Conservation (phyloP, 352 stramenopile genomes). For the Phytophthora foliorum region DNA sequence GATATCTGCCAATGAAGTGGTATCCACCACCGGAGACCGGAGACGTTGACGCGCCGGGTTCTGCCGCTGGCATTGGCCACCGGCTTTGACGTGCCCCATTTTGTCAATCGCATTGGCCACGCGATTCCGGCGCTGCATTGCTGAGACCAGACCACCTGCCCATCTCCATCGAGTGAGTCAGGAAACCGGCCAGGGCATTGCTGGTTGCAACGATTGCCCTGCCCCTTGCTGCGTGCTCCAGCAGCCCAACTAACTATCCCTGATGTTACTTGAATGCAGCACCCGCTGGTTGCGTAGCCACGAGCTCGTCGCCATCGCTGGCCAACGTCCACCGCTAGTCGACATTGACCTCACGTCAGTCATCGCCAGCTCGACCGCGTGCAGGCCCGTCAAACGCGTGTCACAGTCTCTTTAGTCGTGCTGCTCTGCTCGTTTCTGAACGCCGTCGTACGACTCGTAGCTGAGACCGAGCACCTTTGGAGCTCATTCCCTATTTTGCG, state of each 20-base stretch:
- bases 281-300: too few species aligned
- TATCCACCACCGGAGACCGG: neutral
- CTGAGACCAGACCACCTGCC: slow-evolving; percentile 20
- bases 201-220: neutral
- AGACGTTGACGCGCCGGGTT: neutral
- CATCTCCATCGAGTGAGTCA: slow-evolving; percentile 5
- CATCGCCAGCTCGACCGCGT: slow-evolving; percentile 19
- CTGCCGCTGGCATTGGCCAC: neutral
- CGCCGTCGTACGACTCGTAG: too few species aligned
- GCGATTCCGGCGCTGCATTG: slow-evolving; percentile 26
- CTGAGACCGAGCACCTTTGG: slow-evolving; percentile 11
- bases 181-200: too few species aligned
- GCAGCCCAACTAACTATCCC: too few species aligned
- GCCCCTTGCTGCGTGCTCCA: too few species aligned
- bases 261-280: too few species aligned
- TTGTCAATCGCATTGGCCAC: slow-evolving; percentile 17
- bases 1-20: too few species aligned
- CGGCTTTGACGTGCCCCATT: slow-evolving; percentile 17
- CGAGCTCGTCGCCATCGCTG: neutral
- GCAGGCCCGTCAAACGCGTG: slow-evolving; percentile 16
- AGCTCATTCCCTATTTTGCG: slow-evolving; percentile 22
- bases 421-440: neutral
- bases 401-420: slow-evolving; percentile 24
- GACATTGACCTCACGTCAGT: slow-evolving; percentile 1
- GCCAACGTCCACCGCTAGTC: too few species aligned